Evolutionary conservation across 1,284 basidiomycete genomes (phyloP).

Genomic region (Trametes hirsuta): DNA sequence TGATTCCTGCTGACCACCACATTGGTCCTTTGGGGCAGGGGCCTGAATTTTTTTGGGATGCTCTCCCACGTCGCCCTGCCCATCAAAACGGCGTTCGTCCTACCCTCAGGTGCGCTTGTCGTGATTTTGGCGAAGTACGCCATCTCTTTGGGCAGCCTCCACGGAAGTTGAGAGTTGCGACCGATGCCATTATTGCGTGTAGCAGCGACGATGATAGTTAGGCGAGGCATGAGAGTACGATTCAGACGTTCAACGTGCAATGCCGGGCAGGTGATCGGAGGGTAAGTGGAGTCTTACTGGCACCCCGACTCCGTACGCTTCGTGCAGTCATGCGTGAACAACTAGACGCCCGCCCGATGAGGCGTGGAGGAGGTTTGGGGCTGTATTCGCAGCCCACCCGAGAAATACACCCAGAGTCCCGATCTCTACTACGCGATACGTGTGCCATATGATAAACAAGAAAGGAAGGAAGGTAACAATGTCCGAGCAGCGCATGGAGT

Average conservation of each 20-base stretch:
- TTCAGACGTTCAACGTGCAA: no score
- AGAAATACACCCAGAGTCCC: no score
- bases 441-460: no score
- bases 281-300: no score
- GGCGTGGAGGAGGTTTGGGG: no score
- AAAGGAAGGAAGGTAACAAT: no score
- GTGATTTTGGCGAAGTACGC: slow-evolving; percentile 90
- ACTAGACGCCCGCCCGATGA: background rate
- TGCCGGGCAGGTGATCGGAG: no score
- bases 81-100: slow-evolving; percentile 89
- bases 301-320: no score
- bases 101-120: slow-evolving; percentile 56
- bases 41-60: slow-evolving; percentile 89
- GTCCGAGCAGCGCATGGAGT: no score
- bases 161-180: slow-evolving; percentile 76
- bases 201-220: slow-evolving; percentile 94
- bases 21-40: slow-evolving; percentile 80
- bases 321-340: background rate
- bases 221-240: slow-evolving; percentile 41
- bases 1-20: slow-evolving; percentile 77
- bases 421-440: no score
- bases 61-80: slow-evolving; percentile 98
- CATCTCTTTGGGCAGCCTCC: slow-evolving; percentile 91
- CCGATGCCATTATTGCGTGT: slow-evolving; percentile 92
- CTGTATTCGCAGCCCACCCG: no score